Evolutionary conservation across 805 yeast genomes (phyloP).

Genomic region (Cephaloascus albidus): DNA sequence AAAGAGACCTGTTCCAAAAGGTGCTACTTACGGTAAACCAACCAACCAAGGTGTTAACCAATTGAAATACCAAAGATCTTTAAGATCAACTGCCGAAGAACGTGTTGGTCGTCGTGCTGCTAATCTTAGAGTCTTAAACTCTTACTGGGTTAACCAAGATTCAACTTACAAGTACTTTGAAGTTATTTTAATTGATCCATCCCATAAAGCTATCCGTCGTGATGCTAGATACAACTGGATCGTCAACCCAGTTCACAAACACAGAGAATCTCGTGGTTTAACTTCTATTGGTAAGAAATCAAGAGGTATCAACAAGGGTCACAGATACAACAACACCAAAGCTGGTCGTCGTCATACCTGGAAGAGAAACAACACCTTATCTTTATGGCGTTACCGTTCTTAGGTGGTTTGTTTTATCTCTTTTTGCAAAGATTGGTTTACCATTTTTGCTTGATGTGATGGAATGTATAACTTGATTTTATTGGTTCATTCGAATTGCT

Average conservation of each 20-base stretch:
- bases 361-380: slow-evolving; percentile 98
- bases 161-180: slow-evolving; percentile 99
- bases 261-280: slow-evolving; percentile 99
- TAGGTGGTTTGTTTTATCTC: slow-evolving; percentile 30
- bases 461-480: too few relatives aligned
- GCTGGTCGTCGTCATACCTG: slow-evolving; percentile 99
- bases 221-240: slow-evolving; percentile 99
- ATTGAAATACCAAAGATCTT: slow-evolving; percentile 97
- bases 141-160: slow-evolving; percentile 99
- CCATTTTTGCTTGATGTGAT: too few relatives aligned
- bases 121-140: slow-evolving; percentile 98
- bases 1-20: slow-evolving; percentile 99
- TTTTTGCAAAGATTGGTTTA: too few relatives aligned
- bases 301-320: slow-evolving; percentile 99
- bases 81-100: slow-evolving; percentile 98
- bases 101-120: slow-evolving; percentile 98
- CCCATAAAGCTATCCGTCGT: slow-evolving; percentile 98
- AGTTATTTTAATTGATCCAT: slow-evolving; percentile 95
- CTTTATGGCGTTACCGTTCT: slow-evolving; percentile 99
- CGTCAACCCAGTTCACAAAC: slow-evolving; percentile 99
- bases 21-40: slow-evolving; percentile 99
- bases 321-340: slow-evolving; percentile 94
- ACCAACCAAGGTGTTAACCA: slow-evolving; percentile 99
- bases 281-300: slow-evolving; percentile 97
- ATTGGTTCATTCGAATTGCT: too few relatives aligned